Conservation (phyloP, 2,329 filamentous ascomycete genomes). For the Bipolaris sorokiniana region DNA sequence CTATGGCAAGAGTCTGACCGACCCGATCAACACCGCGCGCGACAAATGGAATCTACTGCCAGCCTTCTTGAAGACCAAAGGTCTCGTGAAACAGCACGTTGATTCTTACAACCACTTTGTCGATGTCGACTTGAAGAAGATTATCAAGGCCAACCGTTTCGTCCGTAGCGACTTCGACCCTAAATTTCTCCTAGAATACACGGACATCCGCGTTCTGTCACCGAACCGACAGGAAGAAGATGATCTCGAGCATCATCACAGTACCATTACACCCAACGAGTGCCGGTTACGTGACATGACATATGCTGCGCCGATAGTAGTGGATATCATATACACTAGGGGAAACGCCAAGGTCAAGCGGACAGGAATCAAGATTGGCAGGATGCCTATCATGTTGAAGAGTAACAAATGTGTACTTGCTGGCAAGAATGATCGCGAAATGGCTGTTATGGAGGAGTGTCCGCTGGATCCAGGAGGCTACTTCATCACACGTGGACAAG, state of each 20-base stretch:
- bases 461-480: conserved; percentile 96
- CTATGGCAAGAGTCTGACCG: conserved; percentile 69
- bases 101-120: conserved; percentile 99
- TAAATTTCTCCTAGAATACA: conserved; percentile 89
- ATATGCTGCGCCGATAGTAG: conserved; percentile 92
- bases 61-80: conserved; percentile 98
- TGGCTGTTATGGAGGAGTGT: conserved; percentile 94
- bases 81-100: conserved; percentile 94
- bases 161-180: conserved; percentile 92
- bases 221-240: conserved; percentile 81
- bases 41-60: conserved; percentile 98
- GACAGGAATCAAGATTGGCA: conserved; percentile 77
- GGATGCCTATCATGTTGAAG: conserved; percentile 95
- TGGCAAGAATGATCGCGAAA: conserved; percentile 82
- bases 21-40: conserved; percentile 72
- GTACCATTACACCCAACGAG: conserved; percentile 85
- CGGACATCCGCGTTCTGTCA: conserved; percentile 83
- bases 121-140: conserved; percentile 95
- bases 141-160: conserved; percentile 86
- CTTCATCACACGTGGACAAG: conserved; percentile 95
- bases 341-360: conserved; percentile 77
- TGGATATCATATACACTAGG: conserved; percentile 89
- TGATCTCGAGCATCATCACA: conserved; percentile 59
- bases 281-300: conserved; percentile 96
- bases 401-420: conserved; percentile 90